Percentiles rank a stretch among this genome's conserved stretches.
These are phyloP conservation scores for Emmonsiellopsis sp. DNA, from an alignment of 2,329 filamentous ascomycete species.

Conservation along the genomic window DNA sequence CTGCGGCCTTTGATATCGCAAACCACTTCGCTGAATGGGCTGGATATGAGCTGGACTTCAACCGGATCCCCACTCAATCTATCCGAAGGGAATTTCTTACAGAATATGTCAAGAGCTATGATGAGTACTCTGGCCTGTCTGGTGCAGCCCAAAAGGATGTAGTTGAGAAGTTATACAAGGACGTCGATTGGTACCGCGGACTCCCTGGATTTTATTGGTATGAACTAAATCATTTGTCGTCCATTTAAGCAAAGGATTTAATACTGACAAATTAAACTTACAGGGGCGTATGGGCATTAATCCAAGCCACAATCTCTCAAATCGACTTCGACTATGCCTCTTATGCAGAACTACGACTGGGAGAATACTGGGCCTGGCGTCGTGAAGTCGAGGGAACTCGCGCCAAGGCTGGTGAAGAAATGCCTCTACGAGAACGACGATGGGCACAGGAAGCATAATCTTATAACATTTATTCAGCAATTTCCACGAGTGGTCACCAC, in stretches of 20 bases:
- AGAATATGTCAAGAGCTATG: conserved; percentile 74
- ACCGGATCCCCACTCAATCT: conserved; percentile 65
- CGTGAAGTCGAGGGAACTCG: conserved; percentile 60
- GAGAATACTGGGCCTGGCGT: conserved; percentile 92
- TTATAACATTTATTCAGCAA: neutral
- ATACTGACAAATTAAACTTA: neutral
- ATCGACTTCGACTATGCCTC: conserved; percentile 95
- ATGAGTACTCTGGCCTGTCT: conserved; percentile 36
- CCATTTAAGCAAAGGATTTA: neutral
- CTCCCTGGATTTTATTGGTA: conserved; percentile 75
- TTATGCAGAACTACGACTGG: conserved; percentile 77
- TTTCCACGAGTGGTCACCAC: neutral
- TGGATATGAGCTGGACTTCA: conserved; percentile 90
- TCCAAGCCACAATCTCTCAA: conserved; percentile 86
- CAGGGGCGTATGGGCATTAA: conserved; percentile 88
- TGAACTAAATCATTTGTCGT: neutral
- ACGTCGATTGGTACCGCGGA: conserved; percentile 81
- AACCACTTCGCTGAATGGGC: conserved; percentile 99
- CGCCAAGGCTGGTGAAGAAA: conserved; percentile 44
- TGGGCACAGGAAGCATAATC: conserved; percentile 56
- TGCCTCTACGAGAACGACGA: conserved; percentile 66
- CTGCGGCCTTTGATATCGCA: conserved; percentile 89
- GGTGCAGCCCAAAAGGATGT: conserved; percentile 50
- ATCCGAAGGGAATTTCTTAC: conserved; percentile 72
- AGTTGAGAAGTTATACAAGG: conserved; percentile 58